phyloP scores from a whole-genome alignment of 2,329 filamentous ascomycete genomes.

The Fusarium algeriense region DNA sequence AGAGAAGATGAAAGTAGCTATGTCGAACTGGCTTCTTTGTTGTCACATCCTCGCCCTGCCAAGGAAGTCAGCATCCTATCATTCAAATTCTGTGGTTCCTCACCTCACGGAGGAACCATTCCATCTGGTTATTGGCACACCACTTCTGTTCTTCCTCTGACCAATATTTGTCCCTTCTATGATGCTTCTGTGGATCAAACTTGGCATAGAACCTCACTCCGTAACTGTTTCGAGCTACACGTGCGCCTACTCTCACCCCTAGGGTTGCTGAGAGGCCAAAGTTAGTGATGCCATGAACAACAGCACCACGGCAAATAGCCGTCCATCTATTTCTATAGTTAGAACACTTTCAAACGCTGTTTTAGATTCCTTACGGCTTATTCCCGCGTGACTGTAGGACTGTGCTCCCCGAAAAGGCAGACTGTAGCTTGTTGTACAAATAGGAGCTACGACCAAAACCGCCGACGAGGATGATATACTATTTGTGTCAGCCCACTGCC shows the following conservation, averaged over 20 bases:
- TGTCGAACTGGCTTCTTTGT: neutral
- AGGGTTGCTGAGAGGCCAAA: neutral
- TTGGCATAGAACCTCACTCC: neutral
- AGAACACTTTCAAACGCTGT: fast-evolving
- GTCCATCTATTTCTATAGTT: constrained; percentile 47
- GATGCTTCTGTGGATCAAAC: constrained; percentile 19
- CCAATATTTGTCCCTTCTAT: constrained; percentile 25
- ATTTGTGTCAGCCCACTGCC: neutral
- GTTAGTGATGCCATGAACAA: constrained; percentile 41
- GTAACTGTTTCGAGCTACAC: constrained; percentile 49
- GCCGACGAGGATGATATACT: constrained; percentile 56
- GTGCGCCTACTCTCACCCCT: constrained; percentile 24
- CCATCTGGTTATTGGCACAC: constrained; percentile 31
- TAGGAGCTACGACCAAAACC: constrained; percentile 54
- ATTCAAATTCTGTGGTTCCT: neutral
- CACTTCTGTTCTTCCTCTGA: fast-evolving
- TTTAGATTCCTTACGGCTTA: constrained; percentile 51
- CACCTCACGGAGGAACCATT: constrained; percentile 49
- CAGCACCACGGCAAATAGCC: constrained; percentile 53
- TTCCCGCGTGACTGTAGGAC: constrained; percentile 50
- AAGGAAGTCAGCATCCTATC: neutral
- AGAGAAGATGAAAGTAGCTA: neutral
- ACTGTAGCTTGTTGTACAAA: constrained; percentile 41
- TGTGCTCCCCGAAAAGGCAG: neutral
- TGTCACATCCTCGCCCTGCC: constrained; percentile 24